Conservation (phyloP, 2,329 filamentous ascomycete genomes). For the Massarina eburnea region DNA sequence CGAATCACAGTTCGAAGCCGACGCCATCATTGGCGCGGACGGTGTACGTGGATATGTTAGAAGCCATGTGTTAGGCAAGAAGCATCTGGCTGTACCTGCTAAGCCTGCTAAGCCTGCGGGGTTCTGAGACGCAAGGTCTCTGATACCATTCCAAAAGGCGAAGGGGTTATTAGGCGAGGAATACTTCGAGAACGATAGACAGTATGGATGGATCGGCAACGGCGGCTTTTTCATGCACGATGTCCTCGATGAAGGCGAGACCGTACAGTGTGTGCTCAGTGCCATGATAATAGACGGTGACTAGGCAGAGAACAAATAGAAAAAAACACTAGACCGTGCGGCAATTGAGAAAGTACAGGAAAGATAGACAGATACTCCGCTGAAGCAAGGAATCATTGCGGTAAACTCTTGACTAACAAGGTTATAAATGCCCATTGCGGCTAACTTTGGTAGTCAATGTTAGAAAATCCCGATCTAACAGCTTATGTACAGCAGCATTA, state of each 20-base stretch:
- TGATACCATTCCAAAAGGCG: constrained; percentile 14
- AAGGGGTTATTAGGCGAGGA: constrained; percentile 11
- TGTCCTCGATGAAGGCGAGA: constrained; percentile 14
- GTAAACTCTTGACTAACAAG: constrained; percentile 21
- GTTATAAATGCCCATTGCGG: constrained; percentile 5
- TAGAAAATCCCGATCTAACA: constrained; percentile 12
- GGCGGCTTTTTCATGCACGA: constrained; percentile 18
- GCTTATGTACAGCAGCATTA: constrained; percentile 10
- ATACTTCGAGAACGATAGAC: constrained; percentile 6
- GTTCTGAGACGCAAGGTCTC: constrained; percentile 13
- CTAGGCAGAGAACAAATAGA: constrained; percentile 3
- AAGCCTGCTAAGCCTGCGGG: constrained; percentile 1
- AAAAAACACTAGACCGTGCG: constrained; percentile 3
- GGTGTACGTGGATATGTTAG: constrained; percentile 14
- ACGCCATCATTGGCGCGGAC: constrained; percentile 37
- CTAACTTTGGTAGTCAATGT: constrained; percentile 4
- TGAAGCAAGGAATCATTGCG: constrained; percentile 48
- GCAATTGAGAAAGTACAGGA: constrained; percentile 8
- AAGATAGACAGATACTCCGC: constrained; percentile 24
- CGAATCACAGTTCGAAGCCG: constrained; percentile 28
- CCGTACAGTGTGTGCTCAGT: constrained; percentile 12
- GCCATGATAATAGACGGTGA: constrained; percentile 1
- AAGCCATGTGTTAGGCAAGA: constrained; percentile 10
- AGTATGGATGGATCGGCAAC: constrained; percentile 17
- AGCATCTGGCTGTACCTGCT: constrained; percentile 11